These are phyloP conservation scores for Ophiostoma sp. DNA, from an alignment of 2,329 filamentous ascomycete genomes.

Conservation along the genomic window DNA sequence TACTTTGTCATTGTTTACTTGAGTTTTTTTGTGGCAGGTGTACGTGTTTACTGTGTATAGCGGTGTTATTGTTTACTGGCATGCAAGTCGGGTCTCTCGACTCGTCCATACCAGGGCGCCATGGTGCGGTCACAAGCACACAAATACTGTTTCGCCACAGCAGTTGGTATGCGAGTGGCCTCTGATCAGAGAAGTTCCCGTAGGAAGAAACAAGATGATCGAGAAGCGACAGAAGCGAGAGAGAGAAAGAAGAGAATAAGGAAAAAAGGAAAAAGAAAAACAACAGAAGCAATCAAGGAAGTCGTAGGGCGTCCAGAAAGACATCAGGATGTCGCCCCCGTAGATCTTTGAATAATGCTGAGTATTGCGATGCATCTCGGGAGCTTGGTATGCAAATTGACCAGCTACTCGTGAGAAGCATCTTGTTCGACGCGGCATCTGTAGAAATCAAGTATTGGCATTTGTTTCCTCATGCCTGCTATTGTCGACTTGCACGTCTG, in stretches of 20 bases:
- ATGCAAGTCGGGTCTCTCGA: constrained; percentile 3
- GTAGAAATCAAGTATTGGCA: too few species aligned
- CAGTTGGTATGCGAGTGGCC: constrained; percentile 5
- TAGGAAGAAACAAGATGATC: not conserved
- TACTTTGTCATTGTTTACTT: constrained; percentile 8
- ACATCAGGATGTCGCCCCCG: not conserved
- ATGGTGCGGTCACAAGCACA: not conserved
- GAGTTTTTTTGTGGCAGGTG: not conserved
- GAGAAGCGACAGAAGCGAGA: not conserved
- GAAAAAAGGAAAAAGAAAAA: not conserved
- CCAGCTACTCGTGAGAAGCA: too few species aligned
- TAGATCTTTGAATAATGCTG: too few species aligned
- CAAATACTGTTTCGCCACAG: not conserved
- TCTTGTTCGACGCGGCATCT: too few species aligned
- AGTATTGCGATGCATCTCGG: too few species aligned
- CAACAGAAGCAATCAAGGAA: constrained; percentile 9
- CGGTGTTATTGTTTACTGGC: constrained; percentile 1
- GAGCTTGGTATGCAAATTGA: too few species aligned
- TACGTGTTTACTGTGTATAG: too few species aligned
- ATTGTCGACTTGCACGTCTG: too few species aligned
- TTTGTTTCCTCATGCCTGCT: too few species aligned
- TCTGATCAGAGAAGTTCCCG: not conserved
- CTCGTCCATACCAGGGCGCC: not conserved
- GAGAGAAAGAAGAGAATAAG: not conserved
- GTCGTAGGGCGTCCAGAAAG: not conserved